Evolutionary conservation across 345 rosid genomes (phyloP), one percentile per base, ranked within the genome.

Genomic region (Lumnitzera littorea): DNA sequence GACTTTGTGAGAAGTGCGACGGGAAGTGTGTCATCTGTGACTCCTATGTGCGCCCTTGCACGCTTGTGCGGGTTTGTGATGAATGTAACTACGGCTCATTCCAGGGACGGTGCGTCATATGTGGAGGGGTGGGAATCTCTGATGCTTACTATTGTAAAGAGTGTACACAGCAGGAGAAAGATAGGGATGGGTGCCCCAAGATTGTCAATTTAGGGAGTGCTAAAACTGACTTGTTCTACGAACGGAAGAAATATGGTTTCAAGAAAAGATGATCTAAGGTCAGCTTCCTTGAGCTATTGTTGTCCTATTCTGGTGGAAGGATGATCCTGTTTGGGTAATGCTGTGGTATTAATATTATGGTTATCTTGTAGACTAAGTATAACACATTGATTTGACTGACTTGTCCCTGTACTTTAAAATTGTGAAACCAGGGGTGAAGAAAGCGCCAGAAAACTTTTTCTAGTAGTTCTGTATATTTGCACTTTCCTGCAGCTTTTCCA

Each of bases 141-240:
- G 81, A 77, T 70, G 81, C 81, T 31, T 77, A 73, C 76, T 77
- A 73, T n/a, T 77, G 81, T 73, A 77, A 73, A 67, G 81, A 77
- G 63, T 77, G 81, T 60, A 73, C 81, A 0, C 81, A 70, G 57
- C 81, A 73, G 67, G 81, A 77, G 71, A 77, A 77, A 55, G 81
- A 77, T 62, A 67, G 81, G 61, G 76, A 77, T 65, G 81, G 81
- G 27, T 77, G 81, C 54, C 81, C 81, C 1, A 77, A 77, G 62
- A 77, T 73, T 62, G 77, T 76, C 24, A 72, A 69, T 60, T 60
- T 76, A 71, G 69, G 71, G 27, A 74, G 78, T 66, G 77, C 81
- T 29, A 76, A 76, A 61, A 72, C 81, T 13, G 81, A 72, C 57
- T 54, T 76, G 65, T 72, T 76, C 65, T 76, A 76, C 0, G 75